Percentiles rank a stretch among this genome's conserved stretches.
Conservation (phyloP, 495 filamentous ascomycete genomes). For the Podospora fimiseda region DNA sequence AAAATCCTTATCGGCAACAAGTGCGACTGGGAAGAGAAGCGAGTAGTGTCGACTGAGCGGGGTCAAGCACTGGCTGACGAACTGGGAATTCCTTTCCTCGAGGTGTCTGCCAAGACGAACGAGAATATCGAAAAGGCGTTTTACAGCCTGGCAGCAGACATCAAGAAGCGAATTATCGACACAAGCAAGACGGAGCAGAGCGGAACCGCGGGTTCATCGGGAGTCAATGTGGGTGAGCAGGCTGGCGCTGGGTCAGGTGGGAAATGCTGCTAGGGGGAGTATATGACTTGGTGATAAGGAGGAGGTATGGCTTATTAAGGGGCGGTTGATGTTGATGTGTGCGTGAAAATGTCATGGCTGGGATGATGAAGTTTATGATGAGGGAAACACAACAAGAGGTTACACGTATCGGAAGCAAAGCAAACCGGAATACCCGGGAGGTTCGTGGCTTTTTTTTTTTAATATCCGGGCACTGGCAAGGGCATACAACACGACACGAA, state of each 20-base stretch:
- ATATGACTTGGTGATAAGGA: neutral
- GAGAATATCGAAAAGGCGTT: constrained; percentile 99
- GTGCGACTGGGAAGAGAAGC: constrained; percentile 99
- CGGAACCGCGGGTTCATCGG: constrained; percentile 36
- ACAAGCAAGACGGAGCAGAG: constrained; percentile 69
- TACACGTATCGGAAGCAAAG: no score
- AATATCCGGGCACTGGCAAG: neutral
- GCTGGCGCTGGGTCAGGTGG: constrained; percentile 55
- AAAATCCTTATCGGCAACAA: constrained; percentile 99
- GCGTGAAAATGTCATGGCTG: neutral
- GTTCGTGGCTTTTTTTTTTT: neutral
- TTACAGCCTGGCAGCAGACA: constrained; percentile 88
- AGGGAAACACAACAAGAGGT: neutral
- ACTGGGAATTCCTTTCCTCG: constrained; percentile 95
- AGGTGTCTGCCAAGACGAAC: constrained; percentile 97
- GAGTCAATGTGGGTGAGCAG: constrained; percentile 67
- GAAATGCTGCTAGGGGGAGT: constrained; percentile 72
- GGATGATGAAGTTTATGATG: neutral
- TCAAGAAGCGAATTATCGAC: constrained; percentile 92
- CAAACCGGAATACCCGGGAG: neutral
- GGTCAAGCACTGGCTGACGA: constrained; percentile 93
- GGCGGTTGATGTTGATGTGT: no score
- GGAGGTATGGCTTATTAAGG: no score
- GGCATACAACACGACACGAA: no score
- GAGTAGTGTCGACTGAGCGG: constrained; percentile 84